These are phyloP conservation scores for Fragaria vesca DNA, from an alignment of 306 rosid species.

Conservation along the genomic window DNA sequence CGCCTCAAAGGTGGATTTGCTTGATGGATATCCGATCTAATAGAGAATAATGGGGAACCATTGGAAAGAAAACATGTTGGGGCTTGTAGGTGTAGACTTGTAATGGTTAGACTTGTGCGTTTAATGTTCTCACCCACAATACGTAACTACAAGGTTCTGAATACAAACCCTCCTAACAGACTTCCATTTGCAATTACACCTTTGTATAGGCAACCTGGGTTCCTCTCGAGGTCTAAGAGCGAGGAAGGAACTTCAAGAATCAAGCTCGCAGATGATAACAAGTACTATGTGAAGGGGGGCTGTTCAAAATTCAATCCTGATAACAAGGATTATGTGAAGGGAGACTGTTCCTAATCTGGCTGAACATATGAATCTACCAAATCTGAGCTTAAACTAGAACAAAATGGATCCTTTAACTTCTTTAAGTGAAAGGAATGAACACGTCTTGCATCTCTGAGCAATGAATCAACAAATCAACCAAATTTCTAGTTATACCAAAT, in stretches of 20 bases:
- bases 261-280: not conserved
- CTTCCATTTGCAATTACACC: not conserved
- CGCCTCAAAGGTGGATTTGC: not conserved
- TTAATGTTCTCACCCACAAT: not conserved
- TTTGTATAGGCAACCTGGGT: not conserved
- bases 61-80: not conserved
- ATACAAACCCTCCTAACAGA: not conserved
- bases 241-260: not conserved
- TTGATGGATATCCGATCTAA: not conserved
- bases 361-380: not conserved
- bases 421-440: not conserved
- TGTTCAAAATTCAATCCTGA: not conserved
- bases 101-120: not conserved
- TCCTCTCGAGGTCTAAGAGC: not conserved
- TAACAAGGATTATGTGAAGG: not conserved
- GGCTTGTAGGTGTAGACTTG: not conserved
- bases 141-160: not conserved
- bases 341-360: not conserved
- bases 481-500: not conserved
- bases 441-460: not conserved
- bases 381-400: not conserved
- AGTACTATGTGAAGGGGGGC: not conserved
- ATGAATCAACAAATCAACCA: not conserved
- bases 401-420: not conserved
- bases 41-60: not conserved